Evolutionary conservation across 495 filamentous ascomycete species (phyloP).

Genomic region (Jackrogersella minutella): DNA sequence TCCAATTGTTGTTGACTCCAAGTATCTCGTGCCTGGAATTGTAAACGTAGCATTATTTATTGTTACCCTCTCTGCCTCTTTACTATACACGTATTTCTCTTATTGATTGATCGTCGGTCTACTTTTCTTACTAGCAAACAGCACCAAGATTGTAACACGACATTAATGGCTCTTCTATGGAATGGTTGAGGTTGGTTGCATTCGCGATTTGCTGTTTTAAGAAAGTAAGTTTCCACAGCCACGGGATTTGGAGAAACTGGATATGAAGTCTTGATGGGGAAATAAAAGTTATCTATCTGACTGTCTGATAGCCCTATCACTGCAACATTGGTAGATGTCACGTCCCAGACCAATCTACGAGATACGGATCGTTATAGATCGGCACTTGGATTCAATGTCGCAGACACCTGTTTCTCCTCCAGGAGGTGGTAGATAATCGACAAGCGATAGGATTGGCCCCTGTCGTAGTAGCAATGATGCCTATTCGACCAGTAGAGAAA

Average conservation of each 20-base stretch:
- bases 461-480: conserved; percentile 1
- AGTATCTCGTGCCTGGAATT: conserved; percentile 7
- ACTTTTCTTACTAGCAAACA: conserved; percentile 1
- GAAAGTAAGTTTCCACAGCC: conserved; percentile 27
- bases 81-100: not conserved
- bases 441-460: not conserved
- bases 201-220: conserved; percentile 17
- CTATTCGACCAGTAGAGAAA: conserved; percentile 12
- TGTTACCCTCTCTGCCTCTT: conserved; percentile 15
- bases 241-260: conserved; percentile 37
- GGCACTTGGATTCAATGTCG: conserved; percentile 22
- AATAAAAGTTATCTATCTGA: too few species aligned
- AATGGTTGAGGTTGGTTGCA: not conserved
- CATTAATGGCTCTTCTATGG: conserved; percentile 21
- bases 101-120: not conserved
- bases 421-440: conserved; percentile 14
- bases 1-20: conserved; percentile 7
- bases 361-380: conserved; percentile 25
- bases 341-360: conserved; percentile 14
- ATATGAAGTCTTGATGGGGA: conserved; percentile 4
- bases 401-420: conserved; percentile 32
- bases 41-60: conserved; percentile 9
- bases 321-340: conserved; percentile 22
- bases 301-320: conserved; percentile 26
- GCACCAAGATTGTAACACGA: conserved; percentile 10